phyloP scores from a whole-genome alignment of 2,329 filamentous ascomycete genomes.

The Ophiostoma piceae region DNA sequence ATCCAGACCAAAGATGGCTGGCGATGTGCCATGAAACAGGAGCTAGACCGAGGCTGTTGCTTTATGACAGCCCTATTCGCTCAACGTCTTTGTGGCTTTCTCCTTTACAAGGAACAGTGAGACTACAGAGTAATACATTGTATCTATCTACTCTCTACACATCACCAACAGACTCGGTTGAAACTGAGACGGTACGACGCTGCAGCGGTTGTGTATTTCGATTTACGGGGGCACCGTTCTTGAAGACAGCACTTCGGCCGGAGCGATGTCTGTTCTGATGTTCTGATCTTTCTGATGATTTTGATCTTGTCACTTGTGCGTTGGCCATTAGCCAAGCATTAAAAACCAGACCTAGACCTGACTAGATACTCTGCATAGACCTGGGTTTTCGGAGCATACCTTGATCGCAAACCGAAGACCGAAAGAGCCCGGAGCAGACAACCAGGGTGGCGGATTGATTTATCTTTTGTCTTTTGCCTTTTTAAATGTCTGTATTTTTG shows the following conservation, averaged over 20 bases:
- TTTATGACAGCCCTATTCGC: conserved; percentile 14
- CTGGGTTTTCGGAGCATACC: neutral
- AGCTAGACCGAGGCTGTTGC: conserved; percentile 4
- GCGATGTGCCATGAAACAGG: conserved; percentile 17
- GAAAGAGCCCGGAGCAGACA: neutral
- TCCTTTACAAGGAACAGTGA: neutral
- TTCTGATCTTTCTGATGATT: neutral
- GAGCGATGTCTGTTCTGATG: neutral
- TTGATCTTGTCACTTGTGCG: neutral
- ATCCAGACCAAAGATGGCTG: neutral
- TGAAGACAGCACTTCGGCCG: conserved; percentile 11
- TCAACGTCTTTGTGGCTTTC: conserved; percentile 5
- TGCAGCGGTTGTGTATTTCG: conserved; percentile 9
- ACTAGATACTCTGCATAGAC: neutral
- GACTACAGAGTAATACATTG: neutral
- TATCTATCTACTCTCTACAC: neutral
- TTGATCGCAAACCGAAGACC: neutral
- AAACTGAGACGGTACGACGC: conserved; percentile 9
- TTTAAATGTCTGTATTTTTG: neutral
- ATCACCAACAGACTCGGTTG: conserved; percentile 7
- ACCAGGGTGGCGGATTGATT: neutral
- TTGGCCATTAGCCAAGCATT: neutral
- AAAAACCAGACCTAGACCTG: neutral
- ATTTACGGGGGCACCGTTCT: conserved; percentile 6
- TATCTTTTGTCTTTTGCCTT: neutral